A percentile compares a stretch with the other conserved stretches of the same genome.
Conservation (phyloP, 2,329 filamentous ascomycete species). For the Gnomoniopsis smithogilvyi region DNA sequence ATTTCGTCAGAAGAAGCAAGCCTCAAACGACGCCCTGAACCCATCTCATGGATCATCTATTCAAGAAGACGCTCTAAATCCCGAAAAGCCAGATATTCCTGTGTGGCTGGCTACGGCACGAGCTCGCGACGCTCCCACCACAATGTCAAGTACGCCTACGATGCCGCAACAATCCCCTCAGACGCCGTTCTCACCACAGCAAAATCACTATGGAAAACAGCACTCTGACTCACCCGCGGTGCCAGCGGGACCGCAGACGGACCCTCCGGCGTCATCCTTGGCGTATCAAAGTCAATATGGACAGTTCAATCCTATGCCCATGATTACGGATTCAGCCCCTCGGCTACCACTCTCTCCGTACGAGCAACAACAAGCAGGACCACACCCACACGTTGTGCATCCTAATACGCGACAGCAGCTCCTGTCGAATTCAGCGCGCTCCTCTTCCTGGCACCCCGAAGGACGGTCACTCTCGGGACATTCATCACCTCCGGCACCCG, state of each 20-base stretch:
- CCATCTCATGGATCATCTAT: neutral
- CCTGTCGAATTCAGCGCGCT: neutral
- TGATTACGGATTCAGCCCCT: neutral
- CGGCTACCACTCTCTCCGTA: neutral
- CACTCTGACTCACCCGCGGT: neutral
- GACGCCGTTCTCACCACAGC: neutral
- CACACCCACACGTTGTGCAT: neutral
- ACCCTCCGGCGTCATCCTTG: neutral
- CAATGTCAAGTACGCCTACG: neutral
- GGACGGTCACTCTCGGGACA: neutral
- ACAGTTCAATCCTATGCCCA: no score
- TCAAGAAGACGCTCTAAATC: neutral
- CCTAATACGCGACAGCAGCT: neutral
- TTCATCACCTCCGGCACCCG: neutral
- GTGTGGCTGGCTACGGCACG: constrained; percentile 3
- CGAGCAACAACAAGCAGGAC: neutral
- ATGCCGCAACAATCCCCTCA: neutral
- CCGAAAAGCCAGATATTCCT: neutral
- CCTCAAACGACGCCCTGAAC: neutral
- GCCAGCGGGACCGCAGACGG: neutral
- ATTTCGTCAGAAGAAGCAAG: constrained; percentile 1
- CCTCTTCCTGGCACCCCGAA: neutral
- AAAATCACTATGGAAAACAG: neutral
- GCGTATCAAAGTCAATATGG: no score
- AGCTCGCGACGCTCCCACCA: neutral